Evolutionary conservation across 768 basidiomycete species (phyloP), one percentile per base, ranked within the genome.

Genomic region (Suillus placidus): DNA sequence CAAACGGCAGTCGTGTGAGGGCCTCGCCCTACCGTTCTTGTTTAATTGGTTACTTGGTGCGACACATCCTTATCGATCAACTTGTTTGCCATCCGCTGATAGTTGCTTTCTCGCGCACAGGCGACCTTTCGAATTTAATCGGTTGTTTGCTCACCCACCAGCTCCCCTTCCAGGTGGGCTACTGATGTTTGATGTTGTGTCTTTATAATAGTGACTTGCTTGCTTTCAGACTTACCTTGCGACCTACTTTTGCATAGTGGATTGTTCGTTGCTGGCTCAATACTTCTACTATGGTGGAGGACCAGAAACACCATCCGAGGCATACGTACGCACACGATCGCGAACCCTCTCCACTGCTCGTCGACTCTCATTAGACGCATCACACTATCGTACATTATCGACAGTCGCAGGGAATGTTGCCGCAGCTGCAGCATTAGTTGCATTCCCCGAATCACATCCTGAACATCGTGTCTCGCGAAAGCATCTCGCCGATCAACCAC

Each of bases 141-240:
- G 96, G 94, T 12, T 95, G 94, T 74, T 79, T 98, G 66, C 81
- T 99, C 63, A 99, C 97, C 3, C 85, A 91, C 71, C 97, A 99
- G 74, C 84, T 97, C 18, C 94, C 95, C 26, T 99, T 99, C 77
- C 97, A 99, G 80, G 95, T 94, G 76, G 71, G 85, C 72, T 8
- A 20, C 43, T 64, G 56, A 42, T 18, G 26, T 23, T 26, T 45
- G 60, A 32, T 60, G 63, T 47, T 58, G 38, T 55, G 23, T 61
- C 30, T 70, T 69, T 40, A 62, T 62, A 18, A 71, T 63, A 51
- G 54, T 66, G 58, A 54, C 60, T 64, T 35, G 34, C 62, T 16
- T 40, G 64, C 49, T 51, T 14, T 26, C 23, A 97, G 94, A 97
- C 88, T 49, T 93, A 88, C 75, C 92, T 99, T 54, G 97, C 97